A percentile compares a stretch with the other conserved stretches of the same genome.
Evolutionary conservation across 164 flowering plant species (phyloP).

Genomic region (Dillenia suffruticosa): DNA sequence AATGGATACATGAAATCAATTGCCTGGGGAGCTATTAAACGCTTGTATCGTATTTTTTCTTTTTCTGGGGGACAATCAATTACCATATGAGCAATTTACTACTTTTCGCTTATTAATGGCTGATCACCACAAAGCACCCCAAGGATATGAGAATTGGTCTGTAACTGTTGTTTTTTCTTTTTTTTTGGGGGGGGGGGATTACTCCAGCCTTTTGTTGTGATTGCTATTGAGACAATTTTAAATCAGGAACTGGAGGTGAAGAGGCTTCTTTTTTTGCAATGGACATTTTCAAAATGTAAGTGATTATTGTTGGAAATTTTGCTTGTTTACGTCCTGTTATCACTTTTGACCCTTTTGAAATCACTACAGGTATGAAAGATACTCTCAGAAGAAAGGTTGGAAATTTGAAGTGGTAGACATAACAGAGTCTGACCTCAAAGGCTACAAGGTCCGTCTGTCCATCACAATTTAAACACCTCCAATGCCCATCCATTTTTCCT

Average conservation of each 20-base stretch:
- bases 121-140: no score
- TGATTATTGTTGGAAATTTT: neutral
- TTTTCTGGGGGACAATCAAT: no score
- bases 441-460: constrained; percentile 56
- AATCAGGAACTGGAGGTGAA: constrained; percentile 93
- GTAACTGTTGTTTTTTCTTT: no score
- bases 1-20: constrained; percentile 7
- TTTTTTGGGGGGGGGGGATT: no score
- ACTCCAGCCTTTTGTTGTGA: neutral
- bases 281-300: constrained; percentile 91
- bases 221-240: constrained; percentile 7
- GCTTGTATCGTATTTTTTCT: no score
- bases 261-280: constrained; percentile 98
- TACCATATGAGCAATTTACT: no score
- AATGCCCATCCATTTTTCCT: no score
- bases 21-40: no score
- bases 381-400: constrained; percentile 84
- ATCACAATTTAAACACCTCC: neutral
- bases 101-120: no score
- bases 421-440: constrained; percentile 73
- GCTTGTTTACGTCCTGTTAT: neutral
- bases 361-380: constrained; percentile 75
- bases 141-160: no score
- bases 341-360: neutral
- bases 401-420: constrained; percentile 80